Evolutionary conservation across 768 basidiomycete species (phyloP), one percentile per base, ranked within the genome.

Genomic region (Trametes meyenii): DNA sequence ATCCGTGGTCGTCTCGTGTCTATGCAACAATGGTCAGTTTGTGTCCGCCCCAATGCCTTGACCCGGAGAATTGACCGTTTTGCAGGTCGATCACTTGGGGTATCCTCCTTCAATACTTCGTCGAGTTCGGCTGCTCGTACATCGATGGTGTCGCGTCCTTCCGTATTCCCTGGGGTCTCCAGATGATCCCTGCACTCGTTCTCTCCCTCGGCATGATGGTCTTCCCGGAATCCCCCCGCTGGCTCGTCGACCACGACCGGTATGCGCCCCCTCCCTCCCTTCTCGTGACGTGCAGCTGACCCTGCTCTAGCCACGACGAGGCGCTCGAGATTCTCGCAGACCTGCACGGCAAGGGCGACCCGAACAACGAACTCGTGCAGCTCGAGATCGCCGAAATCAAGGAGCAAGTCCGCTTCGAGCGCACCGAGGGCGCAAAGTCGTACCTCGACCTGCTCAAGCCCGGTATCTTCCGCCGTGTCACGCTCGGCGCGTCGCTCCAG

Each of bases 111-210:
- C 89, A 89, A 63, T 86, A 90, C 75, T 89, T 89, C 71, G 80
- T 89, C 63, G 84, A 89, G 66, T 89, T 89, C 61, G 88, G 88
- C 10, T 88, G 85, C 70, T 90, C 87, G 8, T 87, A 87, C 71
- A 87, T 90, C 70, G 73, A 85, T 19, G 86, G 88, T 35, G 78
- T 71, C 13, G 87, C 88, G 0, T 89, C 88, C 0, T 92, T 90
- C 82, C 85, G 89, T 24, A 87, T 92, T 65, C 90, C 89, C 11
- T 90, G 88, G 88, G 87, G 86, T 58, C 74, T 92, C 26, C 90
- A 92, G 70, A 81, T 88, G 78, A 90, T 93, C 54, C 90, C 90
- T 23, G 91, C 87, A 7, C 80, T 90, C 60, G 57, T 93, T 12
- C 80, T 92, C 26, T 83, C 83, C 50, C 23, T 82, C 8, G 88